Base-by-base conservation (phyloP, 2,329 filamentous ascomycete genomes). In the Gaeumannomyces tritici region DNA sequence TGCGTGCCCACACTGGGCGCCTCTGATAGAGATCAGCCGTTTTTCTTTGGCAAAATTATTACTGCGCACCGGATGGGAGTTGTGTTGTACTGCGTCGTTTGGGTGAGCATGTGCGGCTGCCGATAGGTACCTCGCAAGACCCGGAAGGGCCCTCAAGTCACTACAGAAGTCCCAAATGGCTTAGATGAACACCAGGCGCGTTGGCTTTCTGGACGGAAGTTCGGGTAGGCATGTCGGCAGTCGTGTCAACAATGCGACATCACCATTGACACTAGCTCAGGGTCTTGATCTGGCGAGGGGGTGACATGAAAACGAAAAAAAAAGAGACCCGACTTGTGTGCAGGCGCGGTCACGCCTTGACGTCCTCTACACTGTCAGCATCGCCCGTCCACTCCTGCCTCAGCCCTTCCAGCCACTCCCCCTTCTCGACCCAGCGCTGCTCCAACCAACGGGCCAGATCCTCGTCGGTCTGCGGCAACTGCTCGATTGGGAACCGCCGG, bases 391-490 rank as follows among this genome's bases (percentile, higher is more conserved):
- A 80, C 67, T 78, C 73, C 26, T 70, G 66, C 64, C 73, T 75
- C 67, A 77, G 76, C 55, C 65, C 69, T 63, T 83, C 79, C 31
- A 84, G 69, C 74, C 76, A 81, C 62, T 78, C 71, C 2, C 80
- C 81, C 69, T 83, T 84, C 67, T 80, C 79, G 29, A 83, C 67
- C 80, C 80, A 83, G 51, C 77, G 69, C 62, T 76, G 71, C 71
- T 84, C 80, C 27, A 84, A 70, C 82, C 81, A 84, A 64, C 74
- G 76, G 13, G 77, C 78, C 62, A 83, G 69, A 62, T 74, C 78
- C 27, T 75, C 77, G 61, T 83, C 80, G n/a, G 71, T 76, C 21
- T 73, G 64, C 21, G 79, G 80, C 57, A 83, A 71, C 47, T 79
- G 74, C 60, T 77, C 76, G n/a, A 83, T 71, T 2, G 75, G 73